phyloP scores from a whole-genome alignment of 371 early-diverging fungal species.

The Funneliformis caledonium region DNA sequence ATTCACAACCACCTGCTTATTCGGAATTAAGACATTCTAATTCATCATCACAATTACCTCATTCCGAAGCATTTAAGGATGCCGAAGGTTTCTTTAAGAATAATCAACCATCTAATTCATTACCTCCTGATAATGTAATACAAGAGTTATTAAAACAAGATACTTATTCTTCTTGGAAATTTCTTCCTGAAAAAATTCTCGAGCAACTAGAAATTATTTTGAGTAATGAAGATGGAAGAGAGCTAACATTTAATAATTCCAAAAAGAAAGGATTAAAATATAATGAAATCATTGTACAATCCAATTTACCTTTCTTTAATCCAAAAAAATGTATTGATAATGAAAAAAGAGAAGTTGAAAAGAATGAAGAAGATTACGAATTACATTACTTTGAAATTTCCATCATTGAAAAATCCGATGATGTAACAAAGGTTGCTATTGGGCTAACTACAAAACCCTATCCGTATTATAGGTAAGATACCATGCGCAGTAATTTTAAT shows the following conservation, averaged over 20 bases:
- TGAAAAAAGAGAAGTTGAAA: not conserved
- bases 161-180: not conserved
- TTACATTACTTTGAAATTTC: constrained; percentile 33
- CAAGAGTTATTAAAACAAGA: not conserved
- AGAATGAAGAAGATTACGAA: not conserved
- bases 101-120: not conserved
- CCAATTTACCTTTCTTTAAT: constrained; percentile 25
- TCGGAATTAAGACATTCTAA: not conserved
- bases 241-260: not conserved
- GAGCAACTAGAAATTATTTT: not conserved
- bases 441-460: constrained; percentile 27
- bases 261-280: not conserved
- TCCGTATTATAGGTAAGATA: constrained; percentile 26
- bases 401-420: not conserved
- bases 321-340: not conserved
- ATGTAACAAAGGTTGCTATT: constrained; percentile 5
- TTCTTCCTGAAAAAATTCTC: not conserved
- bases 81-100: not conserved
- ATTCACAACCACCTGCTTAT: not conserved
- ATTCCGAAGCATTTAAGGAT: not conserved
- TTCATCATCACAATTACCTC: not conserved
- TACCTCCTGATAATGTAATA: not conserved
- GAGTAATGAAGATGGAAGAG: not conserved
- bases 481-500: too few relatives aligned
- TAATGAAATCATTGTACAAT: constrained; percentile 16